These are phyloP conservation scores for Lipomyces japonicus DNA, from an alignment of 805 yeast species.

Conservation along the genomic window DNA sequence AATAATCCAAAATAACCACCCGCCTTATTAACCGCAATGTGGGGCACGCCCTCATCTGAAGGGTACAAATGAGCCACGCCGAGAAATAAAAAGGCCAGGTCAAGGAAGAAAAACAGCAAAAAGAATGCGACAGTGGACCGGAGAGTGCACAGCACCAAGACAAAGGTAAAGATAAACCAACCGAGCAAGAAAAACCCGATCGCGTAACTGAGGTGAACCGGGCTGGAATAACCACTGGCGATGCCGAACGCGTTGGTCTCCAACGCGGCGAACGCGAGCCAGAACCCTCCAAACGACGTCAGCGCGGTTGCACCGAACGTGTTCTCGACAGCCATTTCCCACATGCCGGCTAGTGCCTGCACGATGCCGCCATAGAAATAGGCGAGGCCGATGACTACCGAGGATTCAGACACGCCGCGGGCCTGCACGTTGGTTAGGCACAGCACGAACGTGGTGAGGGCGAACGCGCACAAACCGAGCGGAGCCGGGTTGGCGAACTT, in stretches of 20 bases:
- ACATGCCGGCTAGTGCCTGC: slow-evolving; percentile 60
- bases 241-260: slow-evolving; percentile 59
- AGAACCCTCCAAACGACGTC: slow-evolving; percentile 63
- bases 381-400: slow-evolving; percentile 55
- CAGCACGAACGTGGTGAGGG: slow-evolving; percentile 58
- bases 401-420: slow-evolving; percentile 49
- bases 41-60: slow-evolving; percentile 12
- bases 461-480: slow-evolving; percentile 58
- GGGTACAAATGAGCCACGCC: slow-evolving; percentile 49
- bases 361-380: slow-evolving; percentile 61
- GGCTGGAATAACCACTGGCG: slow-evolving; percentile 47
- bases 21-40: slow-evolving; percentile 43
- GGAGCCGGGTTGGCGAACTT: slow-evolving; percentile 66
- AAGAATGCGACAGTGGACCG: slow-evolving; percentile 66
- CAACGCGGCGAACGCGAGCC: slow-evolving; percentile 64
- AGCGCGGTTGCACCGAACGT: slow-evolving; percentile 67
- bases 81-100: slow-evolving; percentile 54
- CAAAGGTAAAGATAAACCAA: slow-evolving; percentile 61
- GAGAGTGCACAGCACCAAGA: slow-evolving; percentile 52
- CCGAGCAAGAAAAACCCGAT: slow-evolving; percentile 58
- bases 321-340: slow-evolving; percentile 62
- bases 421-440: slow-evolving; percentile 56
- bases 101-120: slow-evolving; percentile 50
- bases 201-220: slow-evolving; percentile 42
- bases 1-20: slow-evolving; percentile 62